Conservation (phyloP, 2,329 filamentous ascomycete species). For the Alternaria rosae region DNA sequence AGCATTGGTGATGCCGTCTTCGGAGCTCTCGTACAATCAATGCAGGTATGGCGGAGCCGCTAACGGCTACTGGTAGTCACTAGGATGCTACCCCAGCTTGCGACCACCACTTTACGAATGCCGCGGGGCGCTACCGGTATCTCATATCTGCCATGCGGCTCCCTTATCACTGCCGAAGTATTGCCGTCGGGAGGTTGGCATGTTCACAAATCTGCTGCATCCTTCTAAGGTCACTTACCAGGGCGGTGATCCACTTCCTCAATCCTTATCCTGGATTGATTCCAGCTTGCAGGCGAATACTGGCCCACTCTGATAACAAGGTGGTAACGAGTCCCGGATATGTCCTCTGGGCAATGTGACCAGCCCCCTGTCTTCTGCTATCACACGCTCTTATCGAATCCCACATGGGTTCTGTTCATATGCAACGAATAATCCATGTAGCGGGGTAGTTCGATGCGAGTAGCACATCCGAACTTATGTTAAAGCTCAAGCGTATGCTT, state of each 20-base stretch:
- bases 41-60: not conserved
- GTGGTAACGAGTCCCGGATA: not conserved
- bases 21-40: not conserved
- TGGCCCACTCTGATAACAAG: not conserved
- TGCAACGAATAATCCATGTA: not conserved
- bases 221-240: not conserved
- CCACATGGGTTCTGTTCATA: not conserved
- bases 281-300: not conserved
- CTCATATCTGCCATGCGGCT: not conserved
- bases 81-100: not conserved
- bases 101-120: not conserved
- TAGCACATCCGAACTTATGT: not conserved
- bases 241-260: not conserved
- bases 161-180: not conserved
- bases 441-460: not conserved
- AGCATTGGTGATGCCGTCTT: not conserved
- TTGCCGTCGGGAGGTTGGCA: not conserved
- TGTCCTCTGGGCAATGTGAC: not conserved
- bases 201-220: not conserved
- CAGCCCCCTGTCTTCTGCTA: not conserved
- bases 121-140: not conserved
- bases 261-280: not conserved
- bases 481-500: not conserved
- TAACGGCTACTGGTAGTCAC: not conserved
- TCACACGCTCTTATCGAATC: constrained; percentile 2